A percentile compares a stretch with the other conserved stretches of the same genome.
Conservation (phyloP, 768 basidiomycete species). For the Lentinula guzmanii region DNA sequence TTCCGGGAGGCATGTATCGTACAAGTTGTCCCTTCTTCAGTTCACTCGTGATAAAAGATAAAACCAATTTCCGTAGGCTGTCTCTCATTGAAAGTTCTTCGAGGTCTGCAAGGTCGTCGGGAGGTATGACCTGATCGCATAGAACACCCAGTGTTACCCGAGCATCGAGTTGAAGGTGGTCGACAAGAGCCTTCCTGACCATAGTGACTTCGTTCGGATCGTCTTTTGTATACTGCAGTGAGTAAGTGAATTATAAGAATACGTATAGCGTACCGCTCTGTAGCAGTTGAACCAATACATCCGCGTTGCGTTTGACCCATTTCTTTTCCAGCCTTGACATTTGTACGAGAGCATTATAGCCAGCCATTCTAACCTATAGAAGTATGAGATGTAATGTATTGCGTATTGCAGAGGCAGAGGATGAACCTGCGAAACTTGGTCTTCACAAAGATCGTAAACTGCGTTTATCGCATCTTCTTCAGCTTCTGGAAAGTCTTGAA, state of each 20-base stretch:
- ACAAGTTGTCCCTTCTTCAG: conserved; percentile 35
- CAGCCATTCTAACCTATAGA: conserved; percentile 59
- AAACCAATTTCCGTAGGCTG: conserved; percentile 50
- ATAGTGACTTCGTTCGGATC: conserved; percentile 60
- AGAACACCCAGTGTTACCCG: conserved; percentile 57
- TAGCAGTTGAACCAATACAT: conserved; percentile 69
- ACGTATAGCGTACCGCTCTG: conserved; percentile 49
- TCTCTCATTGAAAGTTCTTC: conserved; percentile 54
- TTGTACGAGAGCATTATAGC: conserved; percentile 54
- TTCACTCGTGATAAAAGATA: conserved; percentile 52
- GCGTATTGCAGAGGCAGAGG: background rate
- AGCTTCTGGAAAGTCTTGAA: conserved; percentile 64
- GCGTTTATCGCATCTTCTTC: conserved; percentile 72
- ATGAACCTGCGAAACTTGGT: conserved; percentile 38
- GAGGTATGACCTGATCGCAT: conserved; percentile 58
- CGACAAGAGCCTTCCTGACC: conserved; percentile 52
- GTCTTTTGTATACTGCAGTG: conserved; percentile 28
- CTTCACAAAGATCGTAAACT: conserved; percentile 76
- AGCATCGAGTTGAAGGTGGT: conserved; percentile 62
- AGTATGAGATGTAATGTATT: conserved; percentile 1
- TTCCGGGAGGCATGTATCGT: conserved; percentile 38
- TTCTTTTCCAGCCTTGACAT: conserved; percentile 41
- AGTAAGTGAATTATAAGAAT: background rate
- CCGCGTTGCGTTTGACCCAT: conserved; percentile 66
- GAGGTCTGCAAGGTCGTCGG: conserved; percentile 28